phyloP scores from a whole-genome alignment of 1,284 basidiomycete species.

The Ganoderma boninense region DNA sequence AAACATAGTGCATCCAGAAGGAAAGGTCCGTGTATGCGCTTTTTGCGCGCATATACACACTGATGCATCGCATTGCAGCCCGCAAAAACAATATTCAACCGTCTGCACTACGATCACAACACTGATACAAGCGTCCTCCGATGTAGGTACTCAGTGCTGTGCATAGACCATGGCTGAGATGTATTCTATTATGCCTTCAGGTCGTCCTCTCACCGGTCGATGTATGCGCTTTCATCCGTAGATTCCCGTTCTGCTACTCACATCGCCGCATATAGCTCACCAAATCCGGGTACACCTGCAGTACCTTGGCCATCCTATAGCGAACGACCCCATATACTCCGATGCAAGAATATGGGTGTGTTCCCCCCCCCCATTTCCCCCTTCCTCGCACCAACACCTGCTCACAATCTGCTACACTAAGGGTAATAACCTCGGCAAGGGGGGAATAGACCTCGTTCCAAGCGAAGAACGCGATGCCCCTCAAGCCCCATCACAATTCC shows the following conservation, averaged over 20 bases:
- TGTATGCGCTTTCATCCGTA: slow-evolving; percentile 60
- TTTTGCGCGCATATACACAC: not conserved
- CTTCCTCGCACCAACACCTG: not conserved
- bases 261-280: slow-evolving; percentile 68
- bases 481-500: slow-evolving; percentile 62
- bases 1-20: slow-evolving; percentile 94
- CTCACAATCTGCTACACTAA: slow-evolving; percentile 35
- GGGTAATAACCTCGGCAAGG: slow-evolving; percentile 79
- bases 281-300: slow-evolving; percentile 97
- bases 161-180: slow-evolving; percentile 8
- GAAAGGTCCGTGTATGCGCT: slow-evolving; percentile 62
- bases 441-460: slow-evolving; percentile 82
- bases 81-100: slow-evolving; percentile 91
- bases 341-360: slow-evolving; percentile 83
- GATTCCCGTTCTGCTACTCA: slow-evolving; percentile 6
- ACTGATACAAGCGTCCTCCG: slow-evolving; percentile 91
- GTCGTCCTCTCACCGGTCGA: slow-evolving; percentile 86
- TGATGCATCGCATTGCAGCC: slow-evolving; percentile 53
- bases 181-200: slow-evolving; percentile 46
- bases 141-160: slow-evolving; percentile 58
- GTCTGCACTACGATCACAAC: slow-evolving; percentile 84
- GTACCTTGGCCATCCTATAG: slow-evolving; percentile 93
- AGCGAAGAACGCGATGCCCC: slow-evolving; percentile 72
- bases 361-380: slow-evolving; percentile 20
- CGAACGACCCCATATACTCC: slow-evolving; percentile 91